phyloP scores from a whole-genome alignment of 306 rosid genomes.

The Pyrus communis region DNA sequence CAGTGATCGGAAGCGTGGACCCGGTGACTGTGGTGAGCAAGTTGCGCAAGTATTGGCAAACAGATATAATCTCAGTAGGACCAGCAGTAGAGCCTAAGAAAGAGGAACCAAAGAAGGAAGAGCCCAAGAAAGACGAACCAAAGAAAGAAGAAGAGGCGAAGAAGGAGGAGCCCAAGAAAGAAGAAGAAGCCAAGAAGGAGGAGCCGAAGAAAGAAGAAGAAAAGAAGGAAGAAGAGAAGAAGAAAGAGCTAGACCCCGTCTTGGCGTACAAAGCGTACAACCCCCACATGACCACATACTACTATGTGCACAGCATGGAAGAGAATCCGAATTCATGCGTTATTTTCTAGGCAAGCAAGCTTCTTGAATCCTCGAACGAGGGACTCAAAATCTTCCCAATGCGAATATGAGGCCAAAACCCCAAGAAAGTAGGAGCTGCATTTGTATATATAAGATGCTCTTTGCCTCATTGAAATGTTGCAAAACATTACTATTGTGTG shows the following conservation, averaged over 20 bases:
- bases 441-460: conserved; percentile 44
- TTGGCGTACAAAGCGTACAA: conserved; percentile 60
- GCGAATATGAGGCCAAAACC: conserved; percentile 9
- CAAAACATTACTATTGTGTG: conserved; percentile 23
- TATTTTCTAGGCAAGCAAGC: conserved; percentile 34
- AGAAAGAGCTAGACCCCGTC: conserved; percentile 57
- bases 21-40: conserved; percentile 77
- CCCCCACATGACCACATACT: conserved; percentile 59
- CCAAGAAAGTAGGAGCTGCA: conserved; percentile 16
- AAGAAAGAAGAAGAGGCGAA: conserved; percentile 43
- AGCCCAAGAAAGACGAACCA: conserved; percentile 35
- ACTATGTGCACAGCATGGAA: conserved; percentile 76
- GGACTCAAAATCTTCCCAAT: conserved; percentile 8
- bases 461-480: conserved; percentile 23
- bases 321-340: conserved; percentile 91
- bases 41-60: conserved; percentile 64
- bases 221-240: conserved; percentile 25
- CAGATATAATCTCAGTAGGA: conserved; percentile 60
- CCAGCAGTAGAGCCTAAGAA: conserved; percentile 88
- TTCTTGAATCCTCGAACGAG: conserved; percentile 2
- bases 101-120: conserved; percentile 72
- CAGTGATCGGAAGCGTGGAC: conserved; percentile 84
- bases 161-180: conserved; percentile 37
- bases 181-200: conserved; percentile 36
- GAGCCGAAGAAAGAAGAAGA: conserved; percentile 36